These are phyloP conservation scores for Saturnispora zaruensis DNA, from an alignment of 805 yeast genomes.

Conservation along the genomic window DNA sequence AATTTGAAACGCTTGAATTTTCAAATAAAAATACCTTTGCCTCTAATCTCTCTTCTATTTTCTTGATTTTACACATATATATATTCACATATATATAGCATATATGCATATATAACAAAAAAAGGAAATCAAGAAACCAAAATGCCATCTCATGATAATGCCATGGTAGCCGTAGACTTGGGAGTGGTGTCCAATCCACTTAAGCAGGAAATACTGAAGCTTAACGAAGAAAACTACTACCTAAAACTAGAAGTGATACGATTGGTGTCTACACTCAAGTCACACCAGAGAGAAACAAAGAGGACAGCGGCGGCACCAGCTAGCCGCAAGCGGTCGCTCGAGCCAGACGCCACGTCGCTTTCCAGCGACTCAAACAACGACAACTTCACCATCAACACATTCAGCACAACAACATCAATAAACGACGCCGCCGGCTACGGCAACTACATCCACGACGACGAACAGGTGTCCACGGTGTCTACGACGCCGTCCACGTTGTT, in stretches of 20 bases:
- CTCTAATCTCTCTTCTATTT: not conserved
- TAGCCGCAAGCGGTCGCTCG: not conserved
- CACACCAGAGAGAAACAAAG: not conserved
- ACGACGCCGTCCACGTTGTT: constrained; percentile 20
- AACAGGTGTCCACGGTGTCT: constrained; percentile 21
- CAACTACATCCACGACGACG: constrained; percentile 22
- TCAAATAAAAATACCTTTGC: not conserved
- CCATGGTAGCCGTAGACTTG: constrained; percentile 16
- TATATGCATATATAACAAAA: not conserved
- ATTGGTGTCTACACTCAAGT: constrained; percentile 34
- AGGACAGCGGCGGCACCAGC: not conserved
- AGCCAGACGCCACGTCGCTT: constrained; percentile 6
- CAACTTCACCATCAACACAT: not conserved
- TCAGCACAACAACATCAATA: not conserved
- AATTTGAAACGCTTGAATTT: not conserved
- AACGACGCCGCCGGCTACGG: constrained; percentile 25
- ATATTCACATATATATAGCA: not conserved
- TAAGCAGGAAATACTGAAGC: constrained; percentile 33
- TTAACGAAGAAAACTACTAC: constrained; percentile 38
- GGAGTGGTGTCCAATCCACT: constrained; percentile 26
- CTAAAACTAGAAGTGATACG: constrained; percentile 37
- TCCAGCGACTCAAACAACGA: not conserved
- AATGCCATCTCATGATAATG: not conserved
- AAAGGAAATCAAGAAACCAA: not conserved
- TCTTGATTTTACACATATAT: not conserved